A percentile compares a stretch with the other conserved stretches of the same genome.
phyloP scores from a whole-genome alignment of 108 stramenopile genomes.

The Skeletonema tropicum region DNA sequence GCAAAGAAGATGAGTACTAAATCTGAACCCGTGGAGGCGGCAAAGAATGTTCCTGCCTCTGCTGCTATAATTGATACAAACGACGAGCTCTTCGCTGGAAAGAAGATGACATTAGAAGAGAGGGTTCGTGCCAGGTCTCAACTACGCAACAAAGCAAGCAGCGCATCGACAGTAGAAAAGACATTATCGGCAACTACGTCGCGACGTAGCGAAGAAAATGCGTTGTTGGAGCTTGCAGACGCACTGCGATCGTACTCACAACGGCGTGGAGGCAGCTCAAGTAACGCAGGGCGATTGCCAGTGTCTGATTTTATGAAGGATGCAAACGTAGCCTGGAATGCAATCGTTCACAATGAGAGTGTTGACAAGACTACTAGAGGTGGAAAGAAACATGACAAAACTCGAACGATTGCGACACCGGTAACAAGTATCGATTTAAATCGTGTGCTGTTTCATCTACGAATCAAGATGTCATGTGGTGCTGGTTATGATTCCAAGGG shows the following conservation, averaged over 20 bases:
- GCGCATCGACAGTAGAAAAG: neutral
- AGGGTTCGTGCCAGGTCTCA: slow-evolving; percentile 11
- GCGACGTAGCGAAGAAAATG: slow-evolving; percentile 2
- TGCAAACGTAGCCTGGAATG: slow-evolving; percentile 7
- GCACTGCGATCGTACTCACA: slow-evolving; percentile 17
- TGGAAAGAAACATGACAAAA: neutral
- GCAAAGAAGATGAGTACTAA: neutral
- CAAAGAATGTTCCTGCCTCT: neutral
- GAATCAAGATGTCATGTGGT: slow-evolving; percentile 12
- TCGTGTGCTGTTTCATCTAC: slow-evolving; percentile 21
- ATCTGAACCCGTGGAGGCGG: neutral
- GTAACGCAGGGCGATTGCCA: neutral
- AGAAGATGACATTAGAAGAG: slow-evolving; percentile 28
- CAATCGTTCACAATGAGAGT: neutral
- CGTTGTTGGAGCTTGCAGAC: slow-evolving; percentile 24
- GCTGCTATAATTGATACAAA: neutral
- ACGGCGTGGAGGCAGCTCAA: slow-evolving; percentile 1
- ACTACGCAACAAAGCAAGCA: neutral
- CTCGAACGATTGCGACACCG: slow-evolving; percentile 1
- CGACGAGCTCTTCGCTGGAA: neutral
- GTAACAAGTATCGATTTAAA: slow-evolving; percentile 16
- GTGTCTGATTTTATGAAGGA: slow-evolving; percentile 15
- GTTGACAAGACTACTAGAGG: neutral
- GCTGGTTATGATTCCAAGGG: neutral
- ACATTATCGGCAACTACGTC: neutral